These are phyloP conservation scores for Saccharum officinarum DNA, from an alignment of 176 grass and related monocot genomes.

Conservation along the genomic window DNA sequence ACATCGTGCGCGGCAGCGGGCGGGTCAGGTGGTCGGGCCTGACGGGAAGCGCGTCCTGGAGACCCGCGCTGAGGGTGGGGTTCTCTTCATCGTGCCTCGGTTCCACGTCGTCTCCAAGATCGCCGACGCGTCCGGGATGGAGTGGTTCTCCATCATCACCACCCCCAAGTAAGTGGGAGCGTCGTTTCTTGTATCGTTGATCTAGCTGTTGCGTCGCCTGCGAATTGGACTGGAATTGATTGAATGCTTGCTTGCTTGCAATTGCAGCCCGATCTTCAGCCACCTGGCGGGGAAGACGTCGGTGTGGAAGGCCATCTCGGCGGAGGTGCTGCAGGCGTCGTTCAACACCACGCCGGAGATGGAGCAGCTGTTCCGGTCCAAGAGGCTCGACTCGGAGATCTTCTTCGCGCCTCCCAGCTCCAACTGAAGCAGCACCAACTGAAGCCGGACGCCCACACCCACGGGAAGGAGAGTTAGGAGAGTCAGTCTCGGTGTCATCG, in stretches of 20 bases:
- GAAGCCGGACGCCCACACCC: not conserved
- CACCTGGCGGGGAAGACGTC: constrained; percentile 80
- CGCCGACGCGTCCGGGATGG: constrained; percentile 64
- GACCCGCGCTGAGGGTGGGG: constrained; percentile 49
- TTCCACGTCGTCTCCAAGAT: constrained; percentile 95
- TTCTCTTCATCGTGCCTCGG: constrained; percentile 79
- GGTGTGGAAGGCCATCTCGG: constrained; percentile 85
- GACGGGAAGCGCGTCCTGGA: constrained; percentile 78
- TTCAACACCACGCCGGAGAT: constrained; percentile 76
- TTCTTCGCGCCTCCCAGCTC: constrained; percentile 60
- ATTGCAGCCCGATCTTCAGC: constrained; percentile 68
- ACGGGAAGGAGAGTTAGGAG: not conserved
- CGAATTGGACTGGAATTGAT: too few relatives aligned
- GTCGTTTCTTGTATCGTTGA: too few relatives aligned
- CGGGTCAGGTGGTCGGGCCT: constrained; percentile 73
- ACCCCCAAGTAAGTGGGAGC: constrained; percentile 83
- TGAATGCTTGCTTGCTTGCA: too few relatives aligned
- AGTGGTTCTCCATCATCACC: constrained; percentile 98
- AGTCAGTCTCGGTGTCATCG: not conserved
- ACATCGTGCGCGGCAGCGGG: constrained; percentile 73
- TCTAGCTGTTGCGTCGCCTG: too few relatives aligned
- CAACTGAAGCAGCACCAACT: constrained; percentile 26
- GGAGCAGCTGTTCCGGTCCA: constrained; percentile 78
- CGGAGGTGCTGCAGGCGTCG: constrained; percentile 60
- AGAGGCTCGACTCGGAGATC: constrained; percentile 78